Percentiles rank a stretch among this genome's conserved stretches.
Evolutionary conservation across 139 green algal genomes (phyloP).

Genomic region (Coelastrella sp.): DNA sequence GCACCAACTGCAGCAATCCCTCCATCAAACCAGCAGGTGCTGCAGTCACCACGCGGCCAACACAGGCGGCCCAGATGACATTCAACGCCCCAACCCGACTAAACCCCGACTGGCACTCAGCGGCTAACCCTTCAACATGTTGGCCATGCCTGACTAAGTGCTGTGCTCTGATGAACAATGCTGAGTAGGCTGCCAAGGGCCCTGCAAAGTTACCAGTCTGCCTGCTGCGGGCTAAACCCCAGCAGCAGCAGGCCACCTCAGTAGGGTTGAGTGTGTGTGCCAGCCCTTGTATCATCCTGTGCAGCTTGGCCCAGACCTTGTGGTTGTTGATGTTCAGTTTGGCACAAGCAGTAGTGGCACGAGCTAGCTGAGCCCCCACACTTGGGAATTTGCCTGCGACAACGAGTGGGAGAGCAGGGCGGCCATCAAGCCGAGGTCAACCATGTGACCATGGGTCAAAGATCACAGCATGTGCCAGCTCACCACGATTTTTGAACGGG

Average conservation of each 20-base stretch:
- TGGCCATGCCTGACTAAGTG: not conserved
- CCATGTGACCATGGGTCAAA: too few relatives aligned
- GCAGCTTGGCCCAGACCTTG: not conserved
- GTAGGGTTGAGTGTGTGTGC: not conserved
- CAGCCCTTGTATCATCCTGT: not conserved
- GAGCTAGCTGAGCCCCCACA: not conserved
- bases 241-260: not conserved
- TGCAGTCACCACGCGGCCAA: not conserved
- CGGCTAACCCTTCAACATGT: too few relatives aligned
- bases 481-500: too few relatives aligned
- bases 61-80: not conserved
- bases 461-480: too few relatives aligned
- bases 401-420: not conserved
- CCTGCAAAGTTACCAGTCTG: not conserved
- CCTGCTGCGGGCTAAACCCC: conserved; percentile 22
- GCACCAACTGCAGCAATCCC: not conserved
- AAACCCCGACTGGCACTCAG: not conserved
- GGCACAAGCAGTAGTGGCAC: conserved; percentile 21
- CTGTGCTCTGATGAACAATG: conserved; percentile 12
- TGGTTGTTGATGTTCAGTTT: not conserved
- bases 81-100: conserved; percentile 16
- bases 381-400: not conserved
- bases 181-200: not conserved
- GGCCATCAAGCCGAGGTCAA: not conserved
- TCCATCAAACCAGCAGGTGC: not conserved